These are phyloP conservation scores for Penicillium desertorum DNA, from an alignment of 495 filamentous ascomycete genomes.

Conservation along the genomic window DNA sequence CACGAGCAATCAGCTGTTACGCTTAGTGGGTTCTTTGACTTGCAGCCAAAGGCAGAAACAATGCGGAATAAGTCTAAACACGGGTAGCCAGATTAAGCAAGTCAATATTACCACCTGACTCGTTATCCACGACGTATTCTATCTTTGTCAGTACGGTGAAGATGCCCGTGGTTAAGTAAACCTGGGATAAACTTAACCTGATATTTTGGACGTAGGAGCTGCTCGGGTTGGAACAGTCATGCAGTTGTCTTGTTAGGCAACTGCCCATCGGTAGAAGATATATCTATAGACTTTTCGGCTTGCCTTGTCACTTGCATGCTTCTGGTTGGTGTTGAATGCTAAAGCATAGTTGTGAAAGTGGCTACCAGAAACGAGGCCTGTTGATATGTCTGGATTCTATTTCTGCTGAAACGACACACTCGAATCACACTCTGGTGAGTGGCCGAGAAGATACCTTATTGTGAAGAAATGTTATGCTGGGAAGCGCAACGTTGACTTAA, in stretches of 20 bases:
- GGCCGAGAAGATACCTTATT: not conserved
- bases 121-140: conserved; percentile 1
- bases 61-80: not conserved
- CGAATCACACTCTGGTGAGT: not conserved
- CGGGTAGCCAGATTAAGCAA: not conserved
- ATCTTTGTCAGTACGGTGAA: conserved; percentile 2
- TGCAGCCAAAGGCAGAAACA: too few relatives aligned
- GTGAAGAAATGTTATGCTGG: not conserved
- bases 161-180: not conserved
- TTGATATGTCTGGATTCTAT: not conserved
- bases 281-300: not conserved
- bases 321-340: not conserved
- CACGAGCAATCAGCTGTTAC: too few relatives aligned
- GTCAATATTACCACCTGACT: not conserved
- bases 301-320: not conserved
- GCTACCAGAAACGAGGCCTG: not conserved
- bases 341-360: not conserved
- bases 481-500: not conserved
- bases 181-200: not conserved
- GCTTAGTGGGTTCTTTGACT: too few relatives aligned
- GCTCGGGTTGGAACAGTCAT: not conserved
- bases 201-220: not conserved
- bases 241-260: not conserved
- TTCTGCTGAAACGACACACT: not conserved
- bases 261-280: not conserved